Evolutionary conservation across 345 rosid genomes (phyloP).

Genomic region (Moricandia moricandioides): DNA sequence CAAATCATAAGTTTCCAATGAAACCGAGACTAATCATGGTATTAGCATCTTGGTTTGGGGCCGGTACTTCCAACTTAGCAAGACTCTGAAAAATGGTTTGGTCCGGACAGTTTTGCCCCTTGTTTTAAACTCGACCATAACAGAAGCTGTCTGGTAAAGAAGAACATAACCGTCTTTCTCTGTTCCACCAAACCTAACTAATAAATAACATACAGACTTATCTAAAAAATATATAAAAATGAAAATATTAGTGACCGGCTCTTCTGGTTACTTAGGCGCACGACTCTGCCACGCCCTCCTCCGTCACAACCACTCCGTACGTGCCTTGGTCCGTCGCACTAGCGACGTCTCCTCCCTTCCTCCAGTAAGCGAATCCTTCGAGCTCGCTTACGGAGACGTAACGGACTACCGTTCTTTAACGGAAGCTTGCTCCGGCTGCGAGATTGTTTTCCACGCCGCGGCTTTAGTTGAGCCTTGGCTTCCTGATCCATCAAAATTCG

Average conservation of each 20-base stretch:
- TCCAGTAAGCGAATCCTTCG: conserved; percentile 26
- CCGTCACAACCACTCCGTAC: conserved; percentile 55
- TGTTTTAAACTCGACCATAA: not conserved
- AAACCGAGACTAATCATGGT: too few species aligned
- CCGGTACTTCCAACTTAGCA: too few species aligned
- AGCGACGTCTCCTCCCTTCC: conserved; percentile 72
- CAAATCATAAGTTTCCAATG: too few species aligned
- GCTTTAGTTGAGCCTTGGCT: conserved; percentile 95
- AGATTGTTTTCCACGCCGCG: conserved; percentile 76
- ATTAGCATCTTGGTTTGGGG: too few species aligned
- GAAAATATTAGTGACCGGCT: not conserved
- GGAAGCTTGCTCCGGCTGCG: conserved; percentile 67
- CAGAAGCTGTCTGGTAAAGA: not conserved
- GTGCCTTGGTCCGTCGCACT: conserved; percentile 82
- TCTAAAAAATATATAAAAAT: not conserved
- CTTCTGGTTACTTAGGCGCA: conserved; percentile 43
- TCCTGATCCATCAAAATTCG: conserved; percentile 73
- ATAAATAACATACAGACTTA: not conserved
- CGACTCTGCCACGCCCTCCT: conserved; percentile 71
- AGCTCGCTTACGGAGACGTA: conserved; percentile 78
- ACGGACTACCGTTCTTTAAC: conserved; percentile 61
- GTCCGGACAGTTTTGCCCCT: not conserved
- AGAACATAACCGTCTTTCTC: too few species aligned
- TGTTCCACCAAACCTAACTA: not conserved
- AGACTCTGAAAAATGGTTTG: too few species aligned